Conservation (phyloP, 768 basidiomycete species). For the Mycena albidolilacea region DNA sequence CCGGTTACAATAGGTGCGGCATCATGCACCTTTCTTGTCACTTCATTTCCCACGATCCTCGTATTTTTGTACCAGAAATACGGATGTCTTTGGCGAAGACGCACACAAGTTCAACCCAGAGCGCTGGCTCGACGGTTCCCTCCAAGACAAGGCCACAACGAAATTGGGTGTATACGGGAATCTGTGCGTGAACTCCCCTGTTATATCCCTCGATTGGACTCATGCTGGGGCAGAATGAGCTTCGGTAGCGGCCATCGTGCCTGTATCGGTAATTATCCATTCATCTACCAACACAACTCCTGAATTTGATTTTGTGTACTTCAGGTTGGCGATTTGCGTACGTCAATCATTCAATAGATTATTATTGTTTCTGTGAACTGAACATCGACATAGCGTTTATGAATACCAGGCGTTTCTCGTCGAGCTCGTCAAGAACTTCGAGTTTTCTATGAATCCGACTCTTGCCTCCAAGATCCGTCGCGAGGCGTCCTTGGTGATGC, state of each 20-base stretch:
- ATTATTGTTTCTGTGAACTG: not conserved
- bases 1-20: slow-evolving; percentile 65
- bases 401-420: slow-evolving; percentile 73
- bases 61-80: slow-evolving; percentile 51
- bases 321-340: slow-evolving; percentile 63
- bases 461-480: slow-evolving; percentile 56
- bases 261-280: slow-evolving; percentile 50
- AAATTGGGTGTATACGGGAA: slow-evolving; percentile 63
- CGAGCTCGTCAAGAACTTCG: slow-evolving; percentile 72
- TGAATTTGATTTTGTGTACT: not conserved
- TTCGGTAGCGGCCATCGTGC: slow-evolving; percentile 64
- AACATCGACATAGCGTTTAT: slow-evolving; percentile 47
- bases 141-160: slow-evolving; percentile 51
- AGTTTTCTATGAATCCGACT: slow-evolving; percentile 52
- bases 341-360: not conserved
- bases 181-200: slow-evolving; percentile 52
- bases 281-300: not conserved
- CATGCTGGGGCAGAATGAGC: slow-evolving; percentile 51
- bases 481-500: slow-evolving; percentile 63
- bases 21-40: not conserved
- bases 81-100: slow-evolving; percentile 69
- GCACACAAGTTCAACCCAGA: slow-evolving; percentile 70
- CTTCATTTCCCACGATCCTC: not conserved
- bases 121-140: slow-evolving; percentile 62
- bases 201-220: not conserved